Percentiles rank a stretch among this genome's conserved stretches.
phyloP scores from a whole-genome alignment of 2,329 filamentous ascomycete genomes.

The Botrytis porri region DNA sequence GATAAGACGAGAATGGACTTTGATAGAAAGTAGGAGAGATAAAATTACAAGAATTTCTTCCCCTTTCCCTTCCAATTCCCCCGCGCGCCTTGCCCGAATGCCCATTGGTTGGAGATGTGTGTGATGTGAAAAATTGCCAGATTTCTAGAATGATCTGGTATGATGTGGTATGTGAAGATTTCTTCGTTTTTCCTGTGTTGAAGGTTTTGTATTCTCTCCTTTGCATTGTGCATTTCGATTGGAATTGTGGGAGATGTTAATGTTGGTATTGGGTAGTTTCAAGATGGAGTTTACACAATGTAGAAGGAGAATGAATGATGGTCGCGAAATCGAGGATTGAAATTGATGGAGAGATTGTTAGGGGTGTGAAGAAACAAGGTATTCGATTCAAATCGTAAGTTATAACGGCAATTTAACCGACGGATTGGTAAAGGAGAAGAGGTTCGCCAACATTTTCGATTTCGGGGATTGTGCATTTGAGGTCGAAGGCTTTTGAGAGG shows the following conservation, averaged over 20 bases:
- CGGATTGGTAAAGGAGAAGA: constrained; percentile 80
- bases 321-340: not conserved
- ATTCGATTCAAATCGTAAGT: not conserved
- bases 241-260: not conserved
- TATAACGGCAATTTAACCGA: constrained; percentile 21
- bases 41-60: constrained; percentile 16
- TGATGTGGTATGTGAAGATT: constrained; percentile 1
- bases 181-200: not conserved
- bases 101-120: constrained; percentile 10
- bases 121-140: constrained; percentile 2
- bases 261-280: not conserved
- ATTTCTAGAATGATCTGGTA: not conserved
- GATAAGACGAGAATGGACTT: not conserved
- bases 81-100: constrained; percentile 9
- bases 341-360: not conserved
- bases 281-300: not conserved
- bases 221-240: not conserved
- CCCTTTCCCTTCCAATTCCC: not conserved
- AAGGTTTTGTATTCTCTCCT: not conserved
- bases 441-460: constrained; percentile 98
- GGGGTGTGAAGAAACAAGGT: not conserved
- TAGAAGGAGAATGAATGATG: constrained; percentile 1
- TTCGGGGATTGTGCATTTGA: constrained; percentile 98
- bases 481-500: constrained; percentile 94
- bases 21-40: constrained; percentile 11